Base-by-base conservation (phyloP, 257 asterid species). In the Vinca minor region DNA sequence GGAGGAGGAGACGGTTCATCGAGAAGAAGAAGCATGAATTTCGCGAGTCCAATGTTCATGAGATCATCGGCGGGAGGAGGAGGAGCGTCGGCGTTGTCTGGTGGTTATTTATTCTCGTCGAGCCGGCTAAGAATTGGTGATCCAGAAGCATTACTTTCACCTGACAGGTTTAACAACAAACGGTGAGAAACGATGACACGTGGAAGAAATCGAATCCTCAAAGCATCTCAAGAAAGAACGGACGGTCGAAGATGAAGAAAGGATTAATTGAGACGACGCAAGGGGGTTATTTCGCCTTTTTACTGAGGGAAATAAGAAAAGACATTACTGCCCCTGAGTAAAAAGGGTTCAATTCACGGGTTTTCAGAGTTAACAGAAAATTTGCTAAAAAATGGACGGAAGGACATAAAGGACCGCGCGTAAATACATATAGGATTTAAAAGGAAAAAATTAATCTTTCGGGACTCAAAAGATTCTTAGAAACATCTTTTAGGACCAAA, bases 101-200 rank as follows among this genome's bases (percentile, higher is more conserved):
- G 75, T n/a, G n/a, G n/a, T n/a, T n/a, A n/a, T 29, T 20, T 63
- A 15, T 87, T 78, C 78, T 83, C 92, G 39, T 87, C 98, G 66
- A 91, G 97, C 82, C 81, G 97, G 84, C 80, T 83, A 17, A 64
- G 96, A 69, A 86, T 94, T 68, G 98, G 95, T 67, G 98, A 91
- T 69, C 98, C 98, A 8, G 98, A 91, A 65, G 96, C 96, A 35
- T 73, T 91, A 21, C 73, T 91, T 8, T 91, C 98, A 39, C 96
- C 98, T 76, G 96, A 91, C 83, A 78, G 98, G 58, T 82, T 47
- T 60, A n/a, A n/a, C n/a, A 84, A 59, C 80, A 62, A 95, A 71
- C 87, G 98, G 81, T 82, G 86, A 81, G 32, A 78, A 73, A 69
- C 45, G n/a, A n/a, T n/a, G n/a, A n/a, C n/a, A n/a, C n/a, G n/a